These are phyloP conservation scores for Solanum medicagineum DNA, from an alignment of 257 asterid genomes.

Conservation along the genomic window DNA sequence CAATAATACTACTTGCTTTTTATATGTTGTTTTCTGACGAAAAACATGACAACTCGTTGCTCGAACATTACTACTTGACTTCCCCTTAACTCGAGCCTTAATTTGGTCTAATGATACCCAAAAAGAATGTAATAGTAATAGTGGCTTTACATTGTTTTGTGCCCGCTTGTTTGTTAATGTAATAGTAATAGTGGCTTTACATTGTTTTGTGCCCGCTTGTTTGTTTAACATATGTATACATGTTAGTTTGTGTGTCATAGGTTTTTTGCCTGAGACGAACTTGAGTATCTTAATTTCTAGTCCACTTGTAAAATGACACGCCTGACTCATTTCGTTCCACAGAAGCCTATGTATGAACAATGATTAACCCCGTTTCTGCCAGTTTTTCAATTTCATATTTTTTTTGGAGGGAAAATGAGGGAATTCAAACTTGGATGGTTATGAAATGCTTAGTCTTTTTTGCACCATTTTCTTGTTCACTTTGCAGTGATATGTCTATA, in stretches of 20 bases:
- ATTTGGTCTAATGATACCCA: constrained; percentile 25
- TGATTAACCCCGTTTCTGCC: not conserved
- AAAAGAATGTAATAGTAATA: constrained; percentile 6
- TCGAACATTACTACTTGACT: constrained; percentile 20
- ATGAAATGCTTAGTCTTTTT: not conserved
- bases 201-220: not conserved
- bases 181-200: constrained; percentile 1
- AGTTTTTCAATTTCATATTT: not conserved
- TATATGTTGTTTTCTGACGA: constrained; percentile 12
- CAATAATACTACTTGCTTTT: constrained; percentile 29
- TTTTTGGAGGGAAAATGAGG: not conserved
- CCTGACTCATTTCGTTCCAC: not conserved
- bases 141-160: constrained; percentile 5
- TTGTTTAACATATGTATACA: not conserved
- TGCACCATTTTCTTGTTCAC: not conserved
- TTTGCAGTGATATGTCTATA: not conserved
- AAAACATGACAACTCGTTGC: constrained; percentile 24
- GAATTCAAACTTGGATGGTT: not conserved
- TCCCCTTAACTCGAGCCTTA: constrained; percentile 21
- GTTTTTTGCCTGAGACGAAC: not conserved
- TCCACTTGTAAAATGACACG: not conserved
- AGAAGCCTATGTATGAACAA: too few relatives aligned
- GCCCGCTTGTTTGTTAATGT: constrained; percentile 3
- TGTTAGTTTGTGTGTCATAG: not conserved
- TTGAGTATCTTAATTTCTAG: not conserved